Evolutionary conservation across 2,329 filamentous ascomycete genomes (phyloP).

Genomic region (Verticillium isaacii): DNA sequence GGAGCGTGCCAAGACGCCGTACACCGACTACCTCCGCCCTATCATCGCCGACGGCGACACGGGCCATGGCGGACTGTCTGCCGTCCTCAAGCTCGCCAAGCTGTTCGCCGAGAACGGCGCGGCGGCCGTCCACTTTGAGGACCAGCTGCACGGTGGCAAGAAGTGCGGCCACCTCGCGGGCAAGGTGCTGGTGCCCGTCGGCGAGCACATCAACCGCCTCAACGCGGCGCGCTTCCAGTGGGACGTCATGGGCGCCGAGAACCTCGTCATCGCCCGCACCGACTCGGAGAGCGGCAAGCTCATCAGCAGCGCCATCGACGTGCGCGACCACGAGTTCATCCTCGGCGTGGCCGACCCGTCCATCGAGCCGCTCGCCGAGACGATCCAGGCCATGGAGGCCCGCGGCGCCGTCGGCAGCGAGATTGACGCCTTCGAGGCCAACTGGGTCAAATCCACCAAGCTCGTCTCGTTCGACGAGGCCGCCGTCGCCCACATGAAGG

Average conservation of each 20-base stretch:
- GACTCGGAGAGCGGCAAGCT: slow-evolving; percentile 93
- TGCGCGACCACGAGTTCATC: slow-evolving; percentile 95
- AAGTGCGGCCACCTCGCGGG: slow-evolving; percentile 96
- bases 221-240: slow-evolving; percentile 92
- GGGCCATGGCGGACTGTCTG: slow-evolving; percentile 86
- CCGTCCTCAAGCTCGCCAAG: slow-evolving; percentile 93
- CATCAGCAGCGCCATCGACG: slow-evolving; percentile 85
- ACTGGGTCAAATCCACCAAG: slow-evolving; percentile 82
- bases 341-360: slow-evolving; percentile 73
- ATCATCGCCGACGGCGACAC: slow-evolving; percentile 97
- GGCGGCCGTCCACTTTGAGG: slow-evolving; percentile 94
- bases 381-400: slow-evolving; percentile 83
- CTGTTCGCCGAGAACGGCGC: slow-evolving; percentile 96
- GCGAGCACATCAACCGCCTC: slow-evolving; percentile 94
- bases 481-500: slow-evolving; percentile 67
- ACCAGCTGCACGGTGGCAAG: slow-evolving; percentile 96
- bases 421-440: slow-evolving; percentile 79
- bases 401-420: slow-evolving; percentile 71
- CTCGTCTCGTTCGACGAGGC: slow-evolving; percentile 92
- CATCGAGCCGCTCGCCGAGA: slow-evolving; percentile 80
- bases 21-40: slow-evolving; percentile 86
- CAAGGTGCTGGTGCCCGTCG: slow-evolving; percentile 89
- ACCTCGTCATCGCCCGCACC: slow-evolving; percentile 88
- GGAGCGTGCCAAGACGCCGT: slow-evolving; percentile 71
- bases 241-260: slow-evolving; percentile 97